Conservation (phyloP, 768 basidiomycete genomes). For the Suillus subluteus region DNA sequence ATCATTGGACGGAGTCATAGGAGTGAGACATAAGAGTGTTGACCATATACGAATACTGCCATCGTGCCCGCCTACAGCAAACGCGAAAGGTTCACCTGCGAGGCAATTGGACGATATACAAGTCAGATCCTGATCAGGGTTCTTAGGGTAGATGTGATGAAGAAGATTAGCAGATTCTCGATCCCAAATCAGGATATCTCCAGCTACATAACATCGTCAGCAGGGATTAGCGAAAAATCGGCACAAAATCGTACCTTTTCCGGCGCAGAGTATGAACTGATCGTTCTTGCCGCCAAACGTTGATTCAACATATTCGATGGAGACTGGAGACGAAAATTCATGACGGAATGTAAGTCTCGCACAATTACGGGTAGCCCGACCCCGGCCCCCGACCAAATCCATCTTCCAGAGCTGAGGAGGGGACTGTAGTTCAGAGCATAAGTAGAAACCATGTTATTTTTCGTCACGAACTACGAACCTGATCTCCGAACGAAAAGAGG, state of each 20-base stretch:
- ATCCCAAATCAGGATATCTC: conserved; percentile 88
- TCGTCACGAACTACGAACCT: neutral
- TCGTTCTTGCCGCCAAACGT: conserved; percentile 83
- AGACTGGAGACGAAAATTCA: conserved; percentile 70
- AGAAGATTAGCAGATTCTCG: conserved; percentile 74
- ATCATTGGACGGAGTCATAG: neutral
- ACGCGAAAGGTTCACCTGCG: conserved; percentile 49
- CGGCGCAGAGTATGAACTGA: conserved; percentile 76
- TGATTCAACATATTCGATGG: conserved; percentile 80
- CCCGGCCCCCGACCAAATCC: conserved; percentile 58
- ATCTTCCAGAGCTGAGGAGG: conserved; percentile 80
- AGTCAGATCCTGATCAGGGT: conserved; percentile 67
- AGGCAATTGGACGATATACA: conserved; percentile 81
- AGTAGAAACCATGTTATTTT: neutral
- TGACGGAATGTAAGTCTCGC: conserved; percentile 51
- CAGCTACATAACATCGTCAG: conserved; percentile 46
- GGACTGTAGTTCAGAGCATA: conserved; percentile 42
- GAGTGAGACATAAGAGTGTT: conserved; percentile 23
- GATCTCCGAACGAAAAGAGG: conserved; percentile 37
- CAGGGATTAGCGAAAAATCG: conserved; percentile 1
- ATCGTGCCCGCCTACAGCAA: conserved; percentile 79
- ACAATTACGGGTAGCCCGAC: conserved; percentile 36
- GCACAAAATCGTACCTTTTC: conserved; percentile 55
- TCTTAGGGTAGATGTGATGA: conserved; percentile 68
- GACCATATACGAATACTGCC: conserved; percentile 79